Evolutionary conservation across 2,329 filamentous ascomycete genomes (phyloP).

Genomic region (Penicillium sp.): DNA sequence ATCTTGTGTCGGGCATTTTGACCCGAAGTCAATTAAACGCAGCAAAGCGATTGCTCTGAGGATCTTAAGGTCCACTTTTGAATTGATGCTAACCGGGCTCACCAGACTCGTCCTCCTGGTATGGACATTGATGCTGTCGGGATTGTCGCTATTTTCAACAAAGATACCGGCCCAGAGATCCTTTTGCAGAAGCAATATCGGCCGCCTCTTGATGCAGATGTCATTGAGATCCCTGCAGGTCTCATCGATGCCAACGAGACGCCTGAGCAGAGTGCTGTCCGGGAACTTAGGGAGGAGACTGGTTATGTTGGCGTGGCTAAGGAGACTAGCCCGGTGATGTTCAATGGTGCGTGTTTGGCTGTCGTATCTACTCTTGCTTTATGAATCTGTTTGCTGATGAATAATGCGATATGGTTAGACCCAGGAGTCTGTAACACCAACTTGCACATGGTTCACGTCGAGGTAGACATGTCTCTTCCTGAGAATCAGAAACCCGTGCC

Average conservation of each 20-base stretch:
- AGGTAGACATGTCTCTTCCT: constrained; percentile 64
- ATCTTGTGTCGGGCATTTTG: not conserved
- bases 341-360: constrained; percentile 35
- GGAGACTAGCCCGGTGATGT: constrained; percentile 44
- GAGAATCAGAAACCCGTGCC: constrained; percentile 68
- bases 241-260: constrained; percentile 57
- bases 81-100: constrained; percentile 12
- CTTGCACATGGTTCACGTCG: constrained; percentile 62
- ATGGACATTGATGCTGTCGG: constrained; percentile 56
- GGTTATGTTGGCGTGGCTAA: constrained; percentile 55
- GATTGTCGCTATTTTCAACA: constrained; percentile 56
- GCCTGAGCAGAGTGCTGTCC: constrained; percentile 53
- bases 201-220: constrained; percentile 55
- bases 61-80: not conserved
- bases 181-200: constrained; percentile 59
- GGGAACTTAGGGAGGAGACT: constrained; percentile 61
- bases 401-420: constrained; percentile 30
- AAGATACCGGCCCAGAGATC: constrained; percentile 48
- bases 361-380: not conserved
- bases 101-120: constrained; percentile 48
- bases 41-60: not conserved
- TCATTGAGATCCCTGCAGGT: constrained; percentile 59
- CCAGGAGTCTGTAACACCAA: constrained; percentile 51
- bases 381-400: not conserved
- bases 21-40: not conserved